Conservation (phyloP, 352 stramenopile species). For the Halophytophthora batemanensis region DNA sequence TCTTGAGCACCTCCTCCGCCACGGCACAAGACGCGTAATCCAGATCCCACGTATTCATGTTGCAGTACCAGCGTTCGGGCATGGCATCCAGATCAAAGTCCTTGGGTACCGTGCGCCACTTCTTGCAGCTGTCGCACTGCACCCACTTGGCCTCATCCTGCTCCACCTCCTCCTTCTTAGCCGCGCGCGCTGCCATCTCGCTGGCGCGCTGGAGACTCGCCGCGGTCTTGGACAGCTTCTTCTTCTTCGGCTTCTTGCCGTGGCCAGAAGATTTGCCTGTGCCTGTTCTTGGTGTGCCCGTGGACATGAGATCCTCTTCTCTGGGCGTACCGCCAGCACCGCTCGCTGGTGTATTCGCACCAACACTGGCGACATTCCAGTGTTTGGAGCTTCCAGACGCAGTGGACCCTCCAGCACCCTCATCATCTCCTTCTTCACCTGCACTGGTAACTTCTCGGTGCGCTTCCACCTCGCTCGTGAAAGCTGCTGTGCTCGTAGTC, state of each 20-base stretch:
- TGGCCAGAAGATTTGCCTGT: conserved; percentile 5
- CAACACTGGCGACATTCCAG: conserved; percentile 1
- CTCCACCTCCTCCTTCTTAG: conserved; percentile 24
- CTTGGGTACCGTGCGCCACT: conserved; percentile 93
- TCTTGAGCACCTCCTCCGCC: conserved; percentile 83
- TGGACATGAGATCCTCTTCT: conserved; percentile 4
- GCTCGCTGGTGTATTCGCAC: conserved; percentile 9
- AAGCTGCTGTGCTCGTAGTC: not conserved
- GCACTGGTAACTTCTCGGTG: conserved; percentile 30
- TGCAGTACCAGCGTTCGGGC: conserved; percentile 95
- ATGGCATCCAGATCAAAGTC: conserved; percentile 88
- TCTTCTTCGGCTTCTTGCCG: conserved; percentile 65
- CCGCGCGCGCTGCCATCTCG: conserved; percentile 20
- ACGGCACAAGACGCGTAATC: conserved; percentile 86
- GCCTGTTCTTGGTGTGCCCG: conserved; percentile 9
- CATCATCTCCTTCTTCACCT: conserved; percentile 50
- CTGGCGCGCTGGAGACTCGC: conserved; percentile 14
- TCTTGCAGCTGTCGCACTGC: conserved; percentile 94
- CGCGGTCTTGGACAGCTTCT: conserved; percentile 35
- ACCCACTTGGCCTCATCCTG: conserved; percentile 90
- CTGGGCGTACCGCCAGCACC: not conserved
- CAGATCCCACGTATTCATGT: conserved; percentile 93
- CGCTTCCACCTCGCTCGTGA: conserved; percentile 7
- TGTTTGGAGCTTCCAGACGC: conserved; percentile 21
- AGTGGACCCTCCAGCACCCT: conserved; percentile 22